Base-by-base conservation (phyloP, 148 eudicot genomes). In the Persicaria maculosa region DNA sequence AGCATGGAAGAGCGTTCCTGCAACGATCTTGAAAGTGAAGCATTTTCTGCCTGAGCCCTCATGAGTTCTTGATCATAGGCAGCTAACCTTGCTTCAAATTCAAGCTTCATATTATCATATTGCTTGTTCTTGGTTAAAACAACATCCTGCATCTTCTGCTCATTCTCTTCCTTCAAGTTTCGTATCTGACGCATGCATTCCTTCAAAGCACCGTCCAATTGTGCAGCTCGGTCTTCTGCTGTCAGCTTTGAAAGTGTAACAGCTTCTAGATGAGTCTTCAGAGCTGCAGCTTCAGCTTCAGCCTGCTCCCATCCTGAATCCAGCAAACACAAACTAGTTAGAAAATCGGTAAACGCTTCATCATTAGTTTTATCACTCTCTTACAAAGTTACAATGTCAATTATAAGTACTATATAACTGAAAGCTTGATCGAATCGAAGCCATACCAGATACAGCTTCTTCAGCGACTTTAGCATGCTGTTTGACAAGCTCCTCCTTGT, bases 381-480 rank as follows among this genome's bases (percentile, higher is more conserved):
- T 17, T 6, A 58, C 31, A 17, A 11, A 14, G 54, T 50, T 7
- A 50, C 55, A 52, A 52, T 52, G 55, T 52, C 55, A 12, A 14
- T 12, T 14, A 52, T 55, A 19, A 17, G 61, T 55, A 17, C 0
- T 55, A 4, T 17, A 4, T 55, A 55, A 55, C 61, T 17, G 25
- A 0, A 64, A 31, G 69, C 64, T 36, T 64, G 69, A 31, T 25
- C 25, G 4, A 9, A 31, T 25, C 25, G 4, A 9, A 19, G 46
- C 64, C 68, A 76, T 75, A 95, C 98, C 98, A 83, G 93, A 86
- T 68, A 95, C 97, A 57, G 99, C 99, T 82, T 95, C 99, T 83
- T 95, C 99, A 9, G 99, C 97, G 74, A 95, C 99, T 85, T 95
- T 95, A 31, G 89, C 85, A 73, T 95, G 99, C 72, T 95, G 99